phyloP scores from a whole-genome alignment of 1,284 basidiomycete species.

The Quambalaria eucalypti region DNA sequence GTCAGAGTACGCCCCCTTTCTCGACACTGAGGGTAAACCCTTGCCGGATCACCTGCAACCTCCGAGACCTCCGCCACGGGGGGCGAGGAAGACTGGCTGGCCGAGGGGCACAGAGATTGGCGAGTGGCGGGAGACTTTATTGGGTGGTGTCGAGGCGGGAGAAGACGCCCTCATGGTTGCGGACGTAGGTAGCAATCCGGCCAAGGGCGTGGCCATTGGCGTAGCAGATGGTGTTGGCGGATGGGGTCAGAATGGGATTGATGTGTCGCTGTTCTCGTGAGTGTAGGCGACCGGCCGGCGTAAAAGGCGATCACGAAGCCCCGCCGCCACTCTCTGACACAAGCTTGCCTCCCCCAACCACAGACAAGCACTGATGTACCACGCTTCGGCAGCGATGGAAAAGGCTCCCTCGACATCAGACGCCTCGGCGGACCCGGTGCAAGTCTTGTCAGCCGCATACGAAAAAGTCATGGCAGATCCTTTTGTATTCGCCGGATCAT shows the following conservation, averaged over 20 bases:
- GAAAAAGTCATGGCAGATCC: constrained; percentile 63
- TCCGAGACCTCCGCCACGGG: background rate
- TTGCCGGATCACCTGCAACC: background rate
- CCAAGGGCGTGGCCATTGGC: constrained; percentile 65
- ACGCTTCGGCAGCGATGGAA: constrained; percentile 54
- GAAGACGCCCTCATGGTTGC: constrained; percentile 50
- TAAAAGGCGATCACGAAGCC: background rate
- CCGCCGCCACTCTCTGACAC: background rate
- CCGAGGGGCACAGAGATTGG: constrained; percentile 53
- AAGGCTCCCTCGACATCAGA: constrained; percentile 65
- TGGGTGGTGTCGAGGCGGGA: constrained; percentile 54
- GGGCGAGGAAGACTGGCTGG: background rate
- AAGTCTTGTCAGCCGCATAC: constrained; percentile 64
- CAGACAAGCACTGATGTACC: constrained; percentile 59
- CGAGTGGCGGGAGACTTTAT: constrained; percentile 57
- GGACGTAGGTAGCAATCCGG: constrained; percentile 52
- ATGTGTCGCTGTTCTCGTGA: constrained; percentile 63
- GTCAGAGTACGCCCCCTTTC: background rate
- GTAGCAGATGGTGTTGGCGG: constrained; percentile 64
- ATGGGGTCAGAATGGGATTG: constrained; percentile 67
- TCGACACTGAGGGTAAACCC: background rate
- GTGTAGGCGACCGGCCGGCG: background rate
- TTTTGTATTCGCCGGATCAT: constrained; percentile 67
- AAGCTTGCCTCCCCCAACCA: background rate
- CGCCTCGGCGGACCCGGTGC: constrained; percentile 52